phyloP scores from a whole-genome alignment of 2,329 filamentous ascomycete species.

The Capronia americana region DNA sequence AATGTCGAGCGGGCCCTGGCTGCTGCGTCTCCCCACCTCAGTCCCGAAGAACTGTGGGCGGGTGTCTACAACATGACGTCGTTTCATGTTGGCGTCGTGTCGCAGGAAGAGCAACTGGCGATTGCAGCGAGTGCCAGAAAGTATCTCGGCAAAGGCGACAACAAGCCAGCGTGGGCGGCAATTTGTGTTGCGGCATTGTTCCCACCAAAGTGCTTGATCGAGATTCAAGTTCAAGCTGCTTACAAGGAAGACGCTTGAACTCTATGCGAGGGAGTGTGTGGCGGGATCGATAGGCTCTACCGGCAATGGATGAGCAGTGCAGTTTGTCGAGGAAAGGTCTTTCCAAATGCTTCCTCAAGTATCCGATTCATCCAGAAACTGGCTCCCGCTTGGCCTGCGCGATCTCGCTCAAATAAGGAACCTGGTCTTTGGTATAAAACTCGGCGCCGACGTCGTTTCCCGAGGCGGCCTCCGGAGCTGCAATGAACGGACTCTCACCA shows the following conservation, averaged over 20 bases:
- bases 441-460: too few relatives aligned
- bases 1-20: conserved; percentile 26
- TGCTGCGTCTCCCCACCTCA: conserved; percentile 21
- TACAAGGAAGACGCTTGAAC: conserved; percentile 2
- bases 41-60: conserved; percentile 20
- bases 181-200: conserved; percentile 27
- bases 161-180: conserved; percentile 26
- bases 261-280: too few relatives aligned
- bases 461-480: too few relatives aligned
- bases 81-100: conserved; percentile 23
- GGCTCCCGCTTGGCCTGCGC: too few relatives aligned
- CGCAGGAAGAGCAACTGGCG: conserved; percentile 23
- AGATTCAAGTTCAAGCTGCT: conserved; percentile 27
- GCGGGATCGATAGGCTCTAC: too few relatives aligned
- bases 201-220: conserved; percentile 26
- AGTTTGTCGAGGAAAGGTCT: too few relatives aligned
- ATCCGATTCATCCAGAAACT: too few relatives aligned
- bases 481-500: too few relatives aligned
- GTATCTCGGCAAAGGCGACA: conserved; percentile 21
- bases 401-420: too few relatives aligned
- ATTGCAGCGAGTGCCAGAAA: conserved; percentile 24
- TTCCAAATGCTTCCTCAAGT: too few relatives aligned
- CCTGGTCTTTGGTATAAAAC: too few relatives aligned
- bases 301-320: too few relatives aligned
- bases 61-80: conserved; percentile 26